Conservation (phyloP, 805 yeast species). For the Tanozyma kutaoensis region DNA sequence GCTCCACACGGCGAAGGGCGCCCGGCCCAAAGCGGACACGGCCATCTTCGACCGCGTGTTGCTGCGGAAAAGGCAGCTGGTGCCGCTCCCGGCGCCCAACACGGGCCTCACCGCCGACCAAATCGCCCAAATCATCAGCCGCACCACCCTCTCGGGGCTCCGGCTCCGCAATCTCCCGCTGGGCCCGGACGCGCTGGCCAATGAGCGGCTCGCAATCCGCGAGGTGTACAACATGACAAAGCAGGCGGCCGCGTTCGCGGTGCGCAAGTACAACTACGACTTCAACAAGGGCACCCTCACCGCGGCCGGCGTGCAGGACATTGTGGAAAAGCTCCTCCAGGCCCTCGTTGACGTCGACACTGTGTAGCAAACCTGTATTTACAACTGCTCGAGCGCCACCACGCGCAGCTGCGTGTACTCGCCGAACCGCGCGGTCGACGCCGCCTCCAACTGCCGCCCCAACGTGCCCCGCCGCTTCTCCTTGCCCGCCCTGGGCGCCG, state of each 20-base stretch:
- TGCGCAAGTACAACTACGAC: slow-evolving; percentile 20
- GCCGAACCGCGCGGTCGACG: slow-evolving; percentile 8
- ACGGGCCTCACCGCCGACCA: slow-evolving; percentile 18
- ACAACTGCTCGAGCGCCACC: too few relatives aligned
- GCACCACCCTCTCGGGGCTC: slow-evolving; percentile 25
- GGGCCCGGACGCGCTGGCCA: slow-evolving; percentile 7
- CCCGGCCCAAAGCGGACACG: slow-evolving; percentile 5
- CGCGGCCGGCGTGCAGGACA: slow-evolving; percentile 14
- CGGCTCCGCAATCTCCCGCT: slow-evolving; percentile 25
- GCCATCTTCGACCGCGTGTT: slow-evolving; percentile 23
- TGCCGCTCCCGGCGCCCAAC: too few relatives aligned
- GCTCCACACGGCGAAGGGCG: too few relatives aligned
- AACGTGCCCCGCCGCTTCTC: slow-evolving; percentile 19
- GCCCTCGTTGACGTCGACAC: slow-evolving; percentile 20
- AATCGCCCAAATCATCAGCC: slow-evolving; percentile 17
- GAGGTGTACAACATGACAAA: slow-evolving; percentile 29
- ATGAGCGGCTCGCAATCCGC: slow-evolving; percentile 21
- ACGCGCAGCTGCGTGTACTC: neutral
- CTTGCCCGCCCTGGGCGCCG: slow-evolving; percentile 7
- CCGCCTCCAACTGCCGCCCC: slow-evolving; percentile 21
- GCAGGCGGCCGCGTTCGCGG: slow-evolving; percentile 23
- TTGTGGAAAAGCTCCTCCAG: slow-evolving; percentile 24
- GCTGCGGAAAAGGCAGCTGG: slow-evolving; percentile 9
- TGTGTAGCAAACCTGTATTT: neutral
- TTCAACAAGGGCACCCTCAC: slow-evolving; percentile 11